A percentile compares a stretch with the other conserved stretches of the same genome.
These are phyloP conservation scores for Russula abietina DNA, from an alignment of 768 basidiomycete genomes.

Conservation along the genomic window DNA sequence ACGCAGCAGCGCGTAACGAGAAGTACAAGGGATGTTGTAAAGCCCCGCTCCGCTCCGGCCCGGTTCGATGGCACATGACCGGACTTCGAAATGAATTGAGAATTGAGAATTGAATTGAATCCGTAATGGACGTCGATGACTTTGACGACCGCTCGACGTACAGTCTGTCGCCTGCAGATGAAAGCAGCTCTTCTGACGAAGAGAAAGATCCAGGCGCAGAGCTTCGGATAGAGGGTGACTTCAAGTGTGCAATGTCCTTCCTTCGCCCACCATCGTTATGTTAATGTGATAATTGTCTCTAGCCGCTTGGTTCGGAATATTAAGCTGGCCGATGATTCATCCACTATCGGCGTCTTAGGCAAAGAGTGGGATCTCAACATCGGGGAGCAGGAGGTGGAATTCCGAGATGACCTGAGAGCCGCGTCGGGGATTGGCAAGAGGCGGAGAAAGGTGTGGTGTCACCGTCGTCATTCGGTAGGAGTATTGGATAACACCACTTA, in stretches of 20 bases:
- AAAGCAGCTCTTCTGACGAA: slow-evolving; percentile 2
- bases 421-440: slow-evolving; percentile 66
- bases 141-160: slow-evolving; percentile 13
- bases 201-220: slow-evolving; percentile 25
- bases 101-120: background rate
- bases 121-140: background rate
- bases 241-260: slow-evolving; percentile 33
- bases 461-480: background rate
- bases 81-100: background rate
- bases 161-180: slow-evolving; percentile 12
- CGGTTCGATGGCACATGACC: background rate
- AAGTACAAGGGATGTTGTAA: background rate
- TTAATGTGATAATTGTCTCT: background rate
- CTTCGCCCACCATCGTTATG: background rate
- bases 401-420: slow-evolving; percentile 65
- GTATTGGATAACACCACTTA: background rate
- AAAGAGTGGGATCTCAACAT: slow-evolving; percentile 72
- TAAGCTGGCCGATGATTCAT: slow-evolving; percentile 44
- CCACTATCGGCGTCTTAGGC: slow-evolving; percentile 43
- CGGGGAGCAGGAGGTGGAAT: slow-evolving; percentile 60
- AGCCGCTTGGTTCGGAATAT: slow-evolving; percentile 69
- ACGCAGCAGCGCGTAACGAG: background rate
- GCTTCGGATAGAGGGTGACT: slow-evolving; percentile 49
- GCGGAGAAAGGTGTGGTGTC: slow-evolving; percentile 33
- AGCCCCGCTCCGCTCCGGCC: background rate